Evolutionary conservation across 192 early-diverging fungal species (phyloP), one percentile per base, ranked within the genome.

Genomic region (Mortierella claussenii): DNA sequence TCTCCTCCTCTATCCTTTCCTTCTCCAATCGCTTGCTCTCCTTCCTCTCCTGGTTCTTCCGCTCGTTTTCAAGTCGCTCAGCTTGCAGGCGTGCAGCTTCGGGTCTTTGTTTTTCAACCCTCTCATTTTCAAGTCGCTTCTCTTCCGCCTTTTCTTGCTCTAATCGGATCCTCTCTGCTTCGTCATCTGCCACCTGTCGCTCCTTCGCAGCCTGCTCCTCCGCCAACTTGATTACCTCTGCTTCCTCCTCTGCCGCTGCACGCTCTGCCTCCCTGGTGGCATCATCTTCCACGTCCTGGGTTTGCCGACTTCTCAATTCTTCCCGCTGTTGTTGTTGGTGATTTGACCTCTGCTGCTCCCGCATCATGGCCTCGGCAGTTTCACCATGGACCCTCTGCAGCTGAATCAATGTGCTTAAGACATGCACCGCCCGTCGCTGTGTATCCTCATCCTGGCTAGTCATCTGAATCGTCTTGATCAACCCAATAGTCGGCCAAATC

Each of bases 381-480:
- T 67, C 58, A 0, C 36, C 59, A 51, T 76, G 73, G 40, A 76
- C 65, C 46, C 62, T 45, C n/a, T 76, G 73, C 23, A 54, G 73
- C 18, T 65, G 55, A 23, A 76, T 62, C 53, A 76, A 18, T 0
- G 59, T 78, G 31, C 53, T 71, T 8, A 81, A 27, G 24, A 81
- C 80, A 62, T 81, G 73, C 4, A 67, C 50, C 10, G 80, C 80
- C 15, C 80, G 43, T n/a, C 70, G 43, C 31, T 69, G 73, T n/a
- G 74, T 78, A 45, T 81, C 80, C 30, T 78, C 80, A 44, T 81
- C 80, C 24, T 70, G 53, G 47, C 65, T 64, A 0, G 68, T 53
- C 69, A 69, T 56, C 34, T 70, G 64, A 23, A 81, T 81, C 17
- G 71, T 68, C 50, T 81, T 81, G 51, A 81, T 78, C 43, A 81